Evolutionary conservation across 106 monocot species (phyloP).

Genomic region (Phalaenopsis aphrodite): DNA sequence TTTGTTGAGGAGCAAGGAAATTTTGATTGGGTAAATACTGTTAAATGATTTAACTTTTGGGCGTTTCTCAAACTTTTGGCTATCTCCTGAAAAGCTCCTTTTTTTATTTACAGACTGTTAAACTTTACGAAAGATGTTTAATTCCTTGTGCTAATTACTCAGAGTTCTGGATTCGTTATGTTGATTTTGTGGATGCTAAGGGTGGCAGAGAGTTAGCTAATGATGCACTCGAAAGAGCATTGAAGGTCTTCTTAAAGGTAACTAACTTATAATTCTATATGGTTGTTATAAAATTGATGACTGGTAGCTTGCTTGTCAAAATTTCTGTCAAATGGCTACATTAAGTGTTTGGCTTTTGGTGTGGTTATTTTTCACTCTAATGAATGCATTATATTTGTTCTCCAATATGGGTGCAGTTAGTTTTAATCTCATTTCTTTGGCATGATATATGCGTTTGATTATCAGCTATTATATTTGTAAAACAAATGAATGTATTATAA

Average conservation of each 20-base stretch:
- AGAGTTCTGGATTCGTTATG: conserved; percentile 97
- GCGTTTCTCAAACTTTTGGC: not conserved
- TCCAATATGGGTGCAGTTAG: not conserved
- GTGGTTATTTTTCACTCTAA: not conserved
- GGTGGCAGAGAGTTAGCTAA: conserved; percentile 83
- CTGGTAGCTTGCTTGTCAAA: not conserved
- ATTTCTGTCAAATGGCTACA: not conserved
- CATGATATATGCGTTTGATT: not conserved
- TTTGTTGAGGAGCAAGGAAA: conserved; percentile 80
- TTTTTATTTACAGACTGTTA: conserved; percentile 68
- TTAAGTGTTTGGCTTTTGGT: not conserved
- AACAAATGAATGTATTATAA: not conserved
- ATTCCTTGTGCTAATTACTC: conserved; percentile 97
- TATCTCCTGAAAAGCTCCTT: conserved; percentile 17
- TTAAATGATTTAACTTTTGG: not conserved
- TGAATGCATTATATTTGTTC: not conserved
- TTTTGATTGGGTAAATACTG: conserved; percentile 87
- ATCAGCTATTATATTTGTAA: not conserved
- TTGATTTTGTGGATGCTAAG: conserved; percentile 66
- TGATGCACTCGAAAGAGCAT: conserved; percentile 55
- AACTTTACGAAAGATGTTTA: conserved; percentile 99
- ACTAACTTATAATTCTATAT: conserved; percentile 3
- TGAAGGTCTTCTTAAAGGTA: conserved; percentile 71
- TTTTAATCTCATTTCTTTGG: not conserved
- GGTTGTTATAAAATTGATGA: conserved; percentile 2